A percentile compares a stretch with the other conserved stretches of the same genome.
phyloP scores from a whole-genome alignment of 768 basidiomycete species.

The Hydnomerulius pinastri region DNA sequence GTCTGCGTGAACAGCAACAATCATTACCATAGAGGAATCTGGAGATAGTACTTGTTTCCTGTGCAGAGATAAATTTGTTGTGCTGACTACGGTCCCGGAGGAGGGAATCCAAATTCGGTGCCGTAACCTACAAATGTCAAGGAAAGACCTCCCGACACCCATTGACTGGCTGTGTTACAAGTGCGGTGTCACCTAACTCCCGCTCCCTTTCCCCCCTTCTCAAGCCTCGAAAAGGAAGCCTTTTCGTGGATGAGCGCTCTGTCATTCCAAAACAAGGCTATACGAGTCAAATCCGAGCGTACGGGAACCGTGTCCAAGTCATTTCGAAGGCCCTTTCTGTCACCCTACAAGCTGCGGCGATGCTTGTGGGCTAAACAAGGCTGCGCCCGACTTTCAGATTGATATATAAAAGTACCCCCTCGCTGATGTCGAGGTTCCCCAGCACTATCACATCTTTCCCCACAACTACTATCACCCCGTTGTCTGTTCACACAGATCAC shows the following conservation, averaged over 20 bases:
- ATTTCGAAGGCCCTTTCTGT: not conserved
- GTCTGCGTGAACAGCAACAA: too few relatives aligned
- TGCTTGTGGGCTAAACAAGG: slow-evolving; percentile 25
- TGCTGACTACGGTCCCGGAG: not conserved
- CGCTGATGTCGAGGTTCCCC: slow-evolving; percentile 1
- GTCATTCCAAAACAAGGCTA: slow-evolving; percentile 6
- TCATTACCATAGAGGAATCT: too few relatives aligned
- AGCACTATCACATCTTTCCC: slow-evolving; percentile 5
- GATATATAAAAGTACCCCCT: slow-evolving; percentile 16
- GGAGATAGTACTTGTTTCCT: too few relatives aligned
- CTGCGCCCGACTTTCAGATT: slow-evolving; percentile 23
- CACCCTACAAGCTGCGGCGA: slow-evolving; percentile 24
- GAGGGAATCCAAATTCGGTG: not conserved
- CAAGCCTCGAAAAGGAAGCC: slow-evolving; percentile 13
- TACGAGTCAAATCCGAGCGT: slow-evolving; percentile 17
- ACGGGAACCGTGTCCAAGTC: slow-evolving; percentile 11
- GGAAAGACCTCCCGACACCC: not conserved
- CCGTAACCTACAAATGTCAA: not conserved
- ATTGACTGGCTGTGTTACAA: not conserved
- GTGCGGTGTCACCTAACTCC: not conserved
- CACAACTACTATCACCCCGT: slow-evolving; percentile 11
- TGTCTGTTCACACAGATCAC: slow-evolving; percentile 19
- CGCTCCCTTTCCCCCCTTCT: not conserved
- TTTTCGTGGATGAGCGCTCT: slow-evolving; percentile 14
- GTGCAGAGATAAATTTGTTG: too few relatives aligned